Percentiles rank a stretch among this genome's conserved stretches.
phyloP scores from a whole-genome alignment of 805 yeast species.

The Hanseniaspora meyeri region DNA sequence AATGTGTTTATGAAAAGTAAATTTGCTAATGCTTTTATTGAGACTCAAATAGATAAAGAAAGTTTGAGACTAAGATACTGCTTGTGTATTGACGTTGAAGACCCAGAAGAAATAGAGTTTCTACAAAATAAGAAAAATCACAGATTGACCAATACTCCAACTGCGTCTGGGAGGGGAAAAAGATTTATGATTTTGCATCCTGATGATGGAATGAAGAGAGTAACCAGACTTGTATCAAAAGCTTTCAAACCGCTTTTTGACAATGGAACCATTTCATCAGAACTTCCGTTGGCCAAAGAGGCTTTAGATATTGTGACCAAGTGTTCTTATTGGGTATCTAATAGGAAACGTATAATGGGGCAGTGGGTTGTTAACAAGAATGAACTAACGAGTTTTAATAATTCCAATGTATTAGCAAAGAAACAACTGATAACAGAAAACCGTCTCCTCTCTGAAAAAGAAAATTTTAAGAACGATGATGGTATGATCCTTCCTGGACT shows the following conservation, averaged over 20 bases:
- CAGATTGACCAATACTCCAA: conserved; percentile 19
- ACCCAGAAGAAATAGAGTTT: conserved; percentile 21
- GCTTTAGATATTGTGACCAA: conserved; percentile 67
- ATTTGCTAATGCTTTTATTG: background rate
- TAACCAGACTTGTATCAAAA: conserved; percentile 69
- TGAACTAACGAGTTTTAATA: conserved; percentile 18
- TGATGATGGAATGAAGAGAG: conserved; percentile 61
- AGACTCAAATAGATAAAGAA: background rate
- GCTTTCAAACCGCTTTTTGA: conserved; percentile 61
- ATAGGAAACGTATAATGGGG: conserved; percentile 66
- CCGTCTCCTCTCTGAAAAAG: background rate
- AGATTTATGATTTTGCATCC: conserved; percentile 77
- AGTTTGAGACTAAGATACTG: conserved; percentile 26
- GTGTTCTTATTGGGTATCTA: conserved; percentile 87
- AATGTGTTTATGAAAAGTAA: background rate
- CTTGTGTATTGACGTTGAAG: conserved; percentile 69
- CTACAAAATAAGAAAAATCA: conserved; percentile 30
- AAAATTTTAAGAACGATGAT: conserved; percentile 23
- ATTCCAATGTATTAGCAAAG: background rate
- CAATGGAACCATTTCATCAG: conserved; percentile 57
- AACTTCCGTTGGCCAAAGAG: conserved; percentile 57
- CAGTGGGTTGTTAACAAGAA: conserved; percentile 69
- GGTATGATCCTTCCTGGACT: conserved; percentile 78
- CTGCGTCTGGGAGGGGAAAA: conserved; percentile 6
- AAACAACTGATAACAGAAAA: conserved; percentile 15